Evolutionary conservation across 345 rosid species (phyloP), one percentile per base, ranked within the genome.

Genomic region (Physaria fendleri): DNA sequence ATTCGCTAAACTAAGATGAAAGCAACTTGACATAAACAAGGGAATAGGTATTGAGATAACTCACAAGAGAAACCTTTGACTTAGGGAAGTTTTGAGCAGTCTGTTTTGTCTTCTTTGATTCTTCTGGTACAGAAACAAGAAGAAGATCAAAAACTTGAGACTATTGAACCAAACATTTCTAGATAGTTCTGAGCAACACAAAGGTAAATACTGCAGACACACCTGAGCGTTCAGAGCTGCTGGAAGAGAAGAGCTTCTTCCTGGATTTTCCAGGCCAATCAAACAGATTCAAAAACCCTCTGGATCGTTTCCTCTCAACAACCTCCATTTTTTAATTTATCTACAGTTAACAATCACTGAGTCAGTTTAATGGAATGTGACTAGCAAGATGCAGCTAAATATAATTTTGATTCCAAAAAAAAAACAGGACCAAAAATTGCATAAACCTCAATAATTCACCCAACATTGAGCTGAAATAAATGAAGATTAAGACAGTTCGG

Each of bases 241-340:
- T 74, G 17, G 82, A 41, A 57, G 86, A 79, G 38, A 87, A 87
- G 46, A 82, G 75, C 78, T 85, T 89, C 80, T 85, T 87, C 43
- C 84, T 73, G 27, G 92, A 93, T 73, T 83, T 93, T 13, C 91
- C 83, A 69, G 79, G 83, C 99, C 97, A 87, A 62, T 85, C 94
- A 63, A 93, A 87, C 30, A 83, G 56, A 47, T 80, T 65, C 23
- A 85, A 73, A 45, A 87, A 76, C 9, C 86, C 78, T 67, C 88
- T 93, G 1, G 88, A 61, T 56, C 78, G 78, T 67, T 83, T 82
- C 54, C 81, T 78, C 60, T 83, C 83, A n/a, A 71, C 63, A 69
- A 69, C 83, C 71, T 89, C 89, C 95, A 84, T 88, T 41, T 88
- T 41, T 39, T 35, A 21, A 56, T 56, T 47, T 68, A 79, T 76